A percentile compares a stretch with the other conserved stretches of the same genome.
phyloP scores from a whole-genome alignment of 2,329 filamentous ascomycete species.

The Podosphaera aphanis region DNA sequence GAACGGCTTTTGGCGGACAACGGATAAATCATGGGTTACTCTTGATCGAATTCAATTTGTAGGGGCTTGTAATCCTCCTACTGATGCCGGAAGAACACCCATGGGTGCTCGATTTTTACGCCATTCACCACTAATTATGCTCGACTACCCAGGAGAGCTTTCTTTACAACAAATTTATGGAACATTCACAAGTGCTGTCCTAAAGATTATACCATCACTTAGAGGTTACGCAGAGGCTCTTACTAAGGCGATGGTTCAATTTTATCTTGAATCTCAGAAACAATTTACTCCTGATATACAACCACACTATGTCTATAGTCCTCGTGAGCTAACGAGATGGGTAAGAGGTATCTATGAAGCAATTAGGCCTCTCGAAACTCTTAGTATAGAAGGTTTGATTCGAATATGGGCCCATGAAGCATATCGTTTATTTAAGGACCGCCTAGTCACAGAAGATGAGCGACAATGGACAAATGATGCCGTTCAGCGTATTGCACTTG shows the following conservation, averaged over 20 bases:
- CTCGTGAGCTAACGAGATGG: conserved; percentile 94
- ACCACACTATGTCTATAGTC: conserved; percentile 97
- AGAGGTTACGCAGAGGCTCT: conserved; percentile 84
- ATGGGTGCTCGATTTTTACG: conserved; percentile 84
- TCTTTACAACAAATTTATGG: conserved; percentile 95
- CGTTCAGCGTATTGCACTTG: conserved; percentile 63
- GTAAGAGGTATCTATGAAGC: conserved; percentile 94
- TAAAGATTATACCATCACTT: conserved; percentile 91
- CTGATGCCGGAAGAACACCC: conserved; percentile 85
- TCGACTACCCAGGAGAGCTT: conserved; percentile 89
- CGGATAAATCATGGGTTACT: conserved; percentile 93
- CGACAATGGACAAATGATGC: conserved; percentile 84
- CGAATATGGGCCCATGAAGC: conserved; percentile 98
- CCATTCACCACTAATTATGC: conserved; percentile 97
- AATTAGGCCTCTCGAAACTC: conserved; percentile 69
- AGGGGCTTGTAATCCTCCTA: conserved; percentile 93
- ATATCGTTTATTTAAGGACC: conserved; percentile 85
- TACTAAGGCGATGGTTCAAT: conserved; percentile 90
- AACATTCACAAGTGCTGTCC: conserved; percentile 84
- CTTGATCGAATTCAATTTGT: conserved; percentile 97
- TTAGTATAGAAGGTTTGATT: conserved; percentile 75
- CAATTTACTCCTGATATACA: conserved; percentile 92
- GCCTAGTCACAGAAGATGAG: conserved; percentile 83
- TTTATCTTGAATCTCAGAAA: conserved; percentile 86
- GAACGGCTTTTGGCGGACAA: conserved; percentile 96